These are phyloP conservation scores for Nepenthes alata DNA, from an alignment of 179 eudicot genomes.

Conservation along the genomic window DNA sequence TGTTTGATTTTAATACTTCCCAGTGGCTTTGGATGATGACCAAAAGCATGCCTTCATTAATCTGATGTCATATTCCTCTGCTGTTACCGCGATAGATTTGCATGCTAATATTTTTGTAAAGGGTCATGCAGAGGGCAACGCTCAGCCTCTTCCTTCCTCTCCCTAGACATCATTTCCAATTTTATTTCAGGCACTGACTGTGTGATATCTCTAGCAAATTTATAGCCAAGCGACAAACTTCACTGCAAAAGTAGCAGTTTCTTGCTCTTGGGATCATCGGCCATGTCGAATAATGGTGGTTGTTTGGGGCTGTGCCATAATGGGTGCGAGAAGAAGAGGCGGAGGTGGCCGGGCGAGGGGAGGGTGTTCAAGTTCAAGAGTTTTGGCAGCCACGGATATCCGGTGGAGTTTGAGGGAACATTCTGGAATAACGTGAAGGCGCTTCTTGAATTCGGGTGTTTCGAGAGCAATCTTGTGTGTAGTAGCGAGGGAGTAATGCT, in stretches of 20 bases:
- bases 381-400: conserved; percentile 65
- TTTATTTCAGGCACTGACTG: conserved; percentile 43
- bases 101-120: conserved; percentile 21
- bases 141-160: background rate
- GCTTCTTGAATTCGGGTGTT: conserved; percentile 55
- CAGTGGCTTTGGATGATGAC: conserved; percentile 10
- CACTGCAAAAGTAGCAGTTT: background rate
- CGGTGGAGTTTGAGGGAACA: conserved; percentile 50
- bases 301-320: conserved; percentile 24
- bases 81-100: conserved; percentile 26
- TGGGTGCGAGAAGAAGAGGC: conserved; percentile 33
- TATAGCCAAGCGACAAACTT: background rate
- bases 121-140: conserved; percentile 42
- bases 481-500: conserved; percentile 15
- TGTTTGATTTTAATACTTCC: conserved; percentile 7
- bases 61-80: conserved; percentile 10
- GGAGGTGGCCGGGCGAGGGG: conserved; percentile 19
- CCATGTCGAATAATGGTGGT: background rate
- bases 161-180: conserved; percentile 18
- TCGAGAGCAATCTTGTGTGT: conserved; percentile 30
- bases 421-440: conserved; percentile 53
- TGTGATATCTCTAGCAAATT: conserved; percentile 37
- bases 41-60: conserved; percentile 25
- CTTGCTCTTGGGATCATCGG: background rate
- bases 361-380: conserved; percentile 63